Base-by-base conservation (phyloP, 2,329 filamentous ascomycete genomes). In the Cercospora nicotianae region DNA sequence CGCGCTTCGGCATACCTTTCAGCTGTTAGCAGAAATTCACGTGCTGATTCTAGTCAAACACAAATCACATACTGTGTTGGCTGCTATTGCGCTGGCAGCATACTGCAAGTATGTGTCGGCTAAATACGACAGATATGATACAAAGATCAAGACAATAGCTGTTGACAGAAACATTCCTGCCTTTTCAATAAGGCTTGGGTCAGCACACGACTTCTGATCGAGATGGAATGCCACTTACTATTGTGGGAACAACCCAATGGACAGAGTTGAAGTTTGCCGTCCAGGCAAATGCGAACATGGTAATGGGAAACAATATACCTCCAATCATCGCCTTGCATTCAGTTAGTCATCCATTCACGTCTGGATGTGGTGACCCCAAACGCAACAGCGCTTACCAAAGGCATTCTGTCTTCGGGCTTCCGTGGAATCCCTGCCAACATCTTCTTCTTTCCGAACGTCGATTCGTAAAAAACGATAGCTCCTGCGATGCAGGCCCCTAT, bases 111-210 rank as follows among this genome's bases (percentile, higher is more conserved):
- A 87, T 0, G 80, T 79, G 72, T 87, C 85, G 51, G 85, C 82
- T 8, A 87, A 79, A 65, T 87, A 87, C 67, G 84, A 87, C 45
- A 86, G 75, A 69, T 83, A 84, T 31, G 81, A 77, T 59, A 87
- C 83, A 70, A 88, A 87, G 28, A 83, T 79, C 45, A 83, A 75
- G 10, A 83, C 66, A 45, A 84, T 81, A 2, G 76, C 77, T 1
- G 78, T 77, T 1, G 79, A 69, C 1, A 84, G 75, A 63, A 83
- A 81, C 7, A 77, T 77, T 1, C 82, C 82, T 3, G 81, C 82
- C 61, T 64, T 23, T 36, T 18, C 30, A 12, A 33, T 8, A 26
- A 83, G 68, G 1, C 78, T 80, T 0, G 81, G 81, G 3, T 83
- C 81, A 31, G 60, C 66, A 62, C 16, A 33, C 13, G 5, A n/a